Base-by-base conservation (phyloP, 208 protist species). In the Wallacemonas sp. region DNA sequence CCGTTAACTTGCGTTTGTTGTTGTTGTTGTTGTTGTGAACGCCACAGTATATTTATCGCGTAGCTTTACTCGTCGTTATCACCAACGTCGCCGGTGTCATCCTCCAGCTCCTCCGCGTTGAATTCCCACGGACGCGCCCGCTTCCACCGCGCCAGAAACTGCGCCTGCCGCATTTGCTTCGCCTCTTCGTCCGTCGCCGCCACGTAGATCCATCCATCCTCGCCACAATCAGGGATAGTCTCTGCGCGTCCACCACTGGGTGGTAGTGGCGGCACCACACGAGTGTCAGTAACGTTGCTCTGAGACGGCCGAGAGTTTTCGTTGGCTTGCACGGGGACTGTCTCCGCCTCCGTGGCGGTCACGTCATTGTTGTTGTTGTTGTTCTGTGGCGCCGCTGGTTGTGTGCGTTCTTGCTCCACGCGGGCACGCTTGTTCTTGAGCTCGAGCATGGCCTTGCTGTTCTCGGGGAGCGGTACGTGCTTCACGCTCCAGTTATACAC, bases 401-500 rank as follows among this genome's bases (percentile, higher is more conserved):
- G n/a, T n/a, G n/a, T n/a, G n/a, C n/a, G n/a, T n/a, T n/a, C n/a
- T n/a, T n/a, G 38, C 17, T 62, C 27, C 1, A 67, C 55, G 0
- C 61, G 58, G 39, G 61, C 54, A 21, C 80, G 36, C 9, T 60
- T 41, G 36, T 88, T 86, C 29, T 66, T 73, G n/a, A 70, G 29
- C 57, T 79, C 72, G 27, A 61, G 61, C 38, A 77, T 46, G 2
- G 67, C 73, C 44, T 80, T 84, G 47, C 69, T 76, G 61, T 77
- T 56, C 1, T 52, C 32, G 17, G 65, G 38, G 14, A 86, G 68
- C 12, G 61, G 55, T 17, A 80, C 56, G 21, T 61, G 39, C 24
- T 74, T 73, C 54, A 91, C 68, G 27, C 60, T 66, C 86, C 89
- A 95, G 70, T 95, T 95, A 46, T 95, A 85, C 34, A 95, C 82